Percentiles rank a stretch among this genome's conserved stretches.
phyloP scores from a whole-genome alignment of 2,329 filamentous ascomycete genomes.

The Neoarthrinium moseri region DNA sequence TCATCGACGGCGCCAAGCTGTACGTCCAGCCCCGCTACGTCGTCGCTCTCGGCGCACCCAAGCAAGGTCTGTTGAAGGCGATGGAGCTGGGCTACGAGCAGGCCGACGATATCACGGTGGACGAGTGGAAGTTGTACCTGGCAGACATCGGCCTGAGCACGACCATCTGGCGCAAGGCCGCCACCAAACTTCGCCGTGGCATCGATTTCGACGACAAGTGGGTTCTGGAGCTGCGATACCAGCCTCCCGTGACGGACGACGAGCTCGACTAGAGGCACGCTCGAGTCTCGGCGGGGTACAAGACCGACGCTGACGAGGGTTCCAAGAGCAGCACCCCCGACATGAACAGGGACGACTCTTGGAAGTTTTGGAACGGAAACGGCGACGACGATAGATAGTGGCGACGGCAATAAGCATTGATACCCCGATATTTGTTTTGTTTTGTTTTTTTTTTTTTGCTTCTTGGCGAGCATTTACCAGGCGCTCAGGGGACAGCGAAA shows the following conservation, averaged over 20 bases:
- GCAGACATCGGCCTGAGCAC: slow-evolving; percentile 85
- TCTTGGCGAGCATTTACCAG: too few relatives aligned
- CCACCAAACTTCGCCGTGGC: slow-evolving; percentile 76
- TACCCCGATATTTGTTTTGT: not conserved
- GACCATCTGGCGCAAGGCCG: slow-evolving; percentile 81
- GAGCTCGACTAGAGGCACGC: slow-evolving; percentile 3
- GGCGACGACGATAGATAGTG: not conserved
- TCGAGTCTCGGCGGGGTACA: not conserved
- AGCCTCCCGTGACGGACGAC: slow-evolving; percentile 14
- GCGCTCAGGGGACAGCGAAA: not conserved
- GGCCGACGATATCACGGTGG: slow-evolving; percentile 44
- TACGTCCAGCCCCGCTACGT: slow-evolving; percentile 82
- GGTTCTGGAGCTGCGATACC: slow-evolving; percentile 70
- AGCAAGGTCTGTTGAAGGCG: slow-evolving; percentile 78
- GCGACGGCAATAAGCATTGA: not conserved
- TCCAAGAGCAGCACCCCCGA: not conserved
- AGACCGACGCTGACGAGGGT: not conserved
- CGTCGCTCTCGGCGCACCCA: slow-evolving; percentile 82
- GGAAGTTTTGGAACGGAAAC: not conserved
- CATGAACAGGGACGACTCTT: not conserved
- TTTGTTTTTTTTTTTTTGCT: too few relatives aligned
- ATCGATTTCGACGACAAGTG: slow-evolving; percentile 87
- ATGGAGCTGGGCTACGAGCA: slow-evolving; percentile 59
- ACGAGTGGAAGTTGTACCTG: slow-evolving; percentile 77
- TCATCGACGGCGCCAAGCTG: slow-evolving; percentile 73